Evolutionary conservation across 257 asterid genomes (phyloP).

Genomic region (Solanum tacnaense): DNA sequence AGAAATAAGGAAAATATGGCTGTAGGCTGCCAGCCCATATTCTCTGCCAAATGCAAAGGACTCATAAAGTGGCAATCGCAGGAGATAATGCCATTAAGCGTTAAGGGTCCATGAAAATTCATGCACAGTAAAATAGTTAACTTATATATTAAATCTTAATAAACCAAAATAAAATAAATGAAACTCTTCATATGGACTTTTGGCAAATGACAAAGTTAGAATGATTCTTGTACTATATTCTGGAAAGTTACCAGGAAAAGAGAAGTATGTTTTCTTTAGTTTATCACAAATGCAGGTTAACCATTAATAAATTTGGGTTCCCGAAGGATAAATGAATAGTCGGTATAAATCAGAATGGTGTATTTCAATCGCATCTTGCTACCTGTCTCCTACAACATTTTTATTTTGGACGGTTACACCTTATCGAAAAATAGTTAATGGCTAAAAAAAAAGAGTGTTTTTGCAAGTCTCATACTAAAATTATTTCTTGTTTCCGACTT

Average conservation of each 20-base stretch:
- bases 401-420: background rate
- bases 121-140: background rate
- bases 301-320: background rate
- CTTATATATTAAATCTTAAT: background rate
- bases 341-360: background rate
- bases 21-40: too few relatives aligned
- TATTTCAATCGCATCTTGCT: background rate
- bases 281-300: background rate
- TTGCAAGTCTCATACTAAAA: background rate
- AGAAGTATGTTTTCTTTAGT: background rate
- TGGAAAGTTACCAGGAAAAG: background rate
- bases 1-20: background rate
- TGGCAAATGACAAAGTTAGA: background rate
- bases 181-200: background rate
- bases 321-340: background rate
- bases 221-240: background rate
- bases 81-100: background rate
- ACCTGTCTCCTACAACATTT: background rate
- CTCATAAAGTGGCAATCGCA: background rate
- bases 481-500: background rate
- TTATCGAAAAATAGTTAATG: background rate
- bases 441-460: too few relatives aligned
- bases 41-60: too few relatives aligned
- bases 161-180: background rate
- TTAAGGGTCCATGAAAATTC: background rate